Base-by-base conservation (phyloP, 441 rosid genomes). In the Melianthus villosus region DNA sequence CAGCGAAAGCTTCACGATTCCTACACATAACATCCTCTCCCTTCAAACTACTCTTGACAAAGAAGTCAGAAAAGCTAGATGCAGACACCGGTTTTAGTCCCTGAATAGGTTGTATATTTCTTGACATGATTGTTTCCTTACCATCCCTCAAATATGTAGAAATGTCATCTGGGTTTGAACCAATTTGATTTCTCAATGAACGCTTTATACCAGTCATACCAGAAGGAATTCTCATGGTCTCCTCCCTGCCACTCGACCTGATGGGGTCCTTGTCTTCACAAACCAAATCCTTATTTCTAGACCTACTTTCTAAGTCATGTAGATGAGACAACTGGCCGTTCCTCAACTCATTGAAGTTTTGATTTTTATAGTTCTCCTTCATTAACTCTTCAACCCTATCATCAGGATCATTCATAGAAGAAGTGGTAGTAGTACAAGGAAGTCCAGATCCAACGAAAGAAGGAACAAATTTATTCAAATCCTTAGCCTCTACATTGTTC, bases 371-470 rank as follows among this genome's bases (percentile, higher is more conserved):
- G 41, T 68, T 68, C 10, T 61, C 58, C 27, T 47, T 42, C 0
- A 73, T 63, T 51, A 69, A 22, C 44, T 76, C 79, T 34, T 60
- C 72, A 38, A 76, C 69, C n/a, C 42, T 51, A 12, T 37, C 41
- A 16, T 31, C 59, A 0, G 43, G 29, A 37, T 59, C 65, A 5
- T 53, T 65, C 34, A 44, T 25, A 26, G 65, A 55, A 46, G 27
- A 34, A 23, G 36, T 23, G 31, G 40, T 40, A 20, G 40, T 40
- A 20, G 40, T 39, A 33, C 22, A 22, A 7, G 53, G 53, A 29
- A 50, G 48, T 39, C 44, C 60, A 26, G 67, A 51, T 31, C 59
- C 61, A 18, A 18, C 29, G 25, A 50, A 28, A 42, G 67, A 41
- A 22, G 38, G 23, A 3, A 57, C 50, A 45, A 44, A 32, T 51